Evolutionary conservation across 2,329 filamentous ascomycete species (phyloP), one percentile per base, ranked within the genome.

Genomic region (Chrysoporthe deuterocubensis): DNA sequence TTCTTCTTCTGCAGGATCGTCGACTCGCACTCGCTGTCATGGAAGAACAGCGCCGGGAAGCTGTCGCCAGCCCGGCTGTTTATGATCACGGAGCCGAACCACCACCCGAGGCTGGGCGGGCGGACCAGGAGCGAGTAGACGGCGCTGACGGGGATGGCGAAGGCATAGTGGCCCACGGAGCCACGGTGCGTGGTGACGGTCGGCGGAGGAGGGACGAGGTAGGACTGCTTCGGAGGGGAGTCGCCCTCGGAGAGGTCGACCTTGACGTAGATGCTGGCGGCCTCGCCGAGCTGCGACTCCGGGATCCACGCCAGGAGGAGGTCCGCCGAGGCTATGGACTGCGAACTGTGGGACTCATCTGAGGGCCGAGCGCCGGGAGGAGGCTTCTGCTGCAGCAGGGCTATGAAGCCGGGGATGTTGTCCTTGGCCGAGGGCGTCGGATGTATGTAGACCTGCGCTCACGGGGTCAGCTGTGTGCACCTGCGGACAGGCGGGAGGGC

Each of bases 21-120:
- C 64, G 92, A 96, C 79, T 97, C 92, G 75, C 96, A 99, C 81
- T 99, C 96, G 71, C 90, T 94, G 75, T 99, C 96, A 77, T 99
- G 96, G 81, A 99, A 99, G 81, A 99, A 99, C 1, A 99, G 82
- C 0, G 96, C 94, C 0, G 96, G 96, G 73, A 98, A 97, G 76
- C 92, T 96, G 76, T 98, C 94, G 3, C 96, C 96, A 0, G 91
- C 89, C 14, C 92, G 85, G 1, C 92, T 93, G 77, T 99, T 99
- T 81, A 99, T 93, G 67, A 99, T 91, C 40, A 99, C 81, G 71
- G 94, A 97, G 44, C 96, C 96, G 77, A 96, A 97, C 96, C 96
- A 99, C 96, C 96, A 99, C 18, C 96, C 96, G 8, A 97, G 81
- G 77, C 93, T 97, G 5, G 96, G 96, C 3, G 95, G 95, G 1